These are phyloP conservation scores for Ruellia speciosa DNA, from an alignment of 305 asterid species.

Conservation along the genomic window DNA sequence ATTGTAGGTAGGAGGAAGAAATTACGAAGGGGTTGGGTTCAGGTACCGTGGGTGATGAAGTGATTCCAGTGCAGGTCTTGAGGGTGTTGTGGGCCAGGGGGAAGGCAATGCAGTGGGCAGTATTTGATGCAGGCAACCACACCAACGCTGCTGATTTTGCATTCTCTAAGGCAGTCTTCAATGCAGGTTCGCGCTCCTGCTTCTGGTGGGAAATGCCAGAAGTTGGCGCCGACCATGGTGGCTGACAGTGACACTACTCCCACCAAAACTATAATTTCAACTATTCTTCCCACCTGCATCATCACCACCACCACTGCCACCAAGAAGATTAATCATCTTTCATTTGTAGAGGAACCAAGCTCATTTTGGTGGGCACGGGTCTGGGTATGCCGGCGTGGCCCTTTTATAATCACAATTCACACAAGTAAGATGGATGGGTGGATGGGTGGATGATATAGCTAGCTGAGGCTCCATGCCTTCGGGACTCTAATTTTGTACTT, in stretches of 20 bases:
- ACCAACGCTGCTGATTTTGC: not conserved
- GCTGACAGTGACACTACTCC: not conserved
- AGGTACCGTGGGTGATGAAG: not conserved
- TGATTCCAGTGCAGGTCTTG: no score
- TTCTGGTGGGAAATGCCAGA: not conserved
- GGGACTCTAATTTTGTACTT: not conserved
- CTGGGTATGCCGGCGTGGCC: not conserved
- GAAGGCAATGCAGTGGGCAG: slow-evolving; percentile 8
- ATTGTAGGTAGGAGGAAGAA: no score
- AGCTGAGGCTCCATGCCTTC: no score
- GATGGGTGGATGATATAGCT: no score
- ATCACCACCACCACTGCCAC: not conserved
- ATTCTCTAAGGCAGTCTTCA: not conserved
- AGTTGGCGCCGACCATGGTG: not conserved
- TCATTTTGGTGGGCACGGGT: no score
- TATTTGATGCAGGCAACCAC: not conserved
- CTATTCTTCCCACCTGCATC: not conserved
- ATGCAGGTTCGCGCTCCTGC: no score
- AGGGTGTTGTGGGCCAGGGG: not conserved
- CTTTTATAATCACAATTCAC: not conserved
- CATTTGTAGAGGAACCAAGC: not conserved
- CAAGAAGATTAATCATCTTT: no score
- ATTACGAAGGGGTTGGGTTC: not conserved
- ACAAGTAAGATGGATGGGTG: no score
- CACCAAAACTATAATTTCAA: not conserved